Conservation (phyloP, 805 yeast species). For the Limtongozyma cylindracea region DNA sequence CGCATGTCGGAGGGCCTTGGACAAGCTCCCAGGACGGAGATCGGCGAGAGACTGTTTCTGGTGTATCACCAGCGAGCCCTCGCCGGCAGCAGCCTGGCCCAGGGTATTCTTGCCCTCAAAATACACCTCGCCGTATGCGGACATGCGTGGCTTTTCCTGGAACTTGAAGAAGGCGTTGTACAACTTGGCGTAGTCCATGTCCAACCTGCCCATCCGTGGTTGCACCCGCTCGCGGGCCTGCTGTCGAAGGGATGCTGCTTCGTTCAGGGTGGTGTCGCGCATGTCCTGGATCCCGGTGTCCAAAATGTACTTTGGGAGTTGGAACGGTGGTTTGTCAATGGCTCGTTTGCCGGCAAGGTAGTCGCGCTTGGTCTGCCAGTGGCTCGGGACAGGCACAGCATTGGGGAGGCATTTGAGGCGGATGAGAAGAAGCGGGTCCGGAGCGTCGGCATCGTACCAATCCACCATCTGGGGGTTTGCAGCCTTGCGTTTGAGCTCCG, state of each 20-base stretch:
- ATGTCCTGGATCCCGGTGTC: slow-evolving; percentile 75
- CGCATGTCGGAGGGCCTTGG: slow-evolving; percentile 37
- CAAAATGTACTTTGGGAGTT: slow-evolving; percentile 50
- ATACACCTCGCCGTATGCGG: slow-evolving; percentile 50
- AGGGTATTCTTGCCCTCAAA: slow-evolving; percentile 44
- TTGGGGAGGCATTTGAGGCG: slow-evolving; percentile 40
- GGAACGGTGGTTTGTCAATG: slow-evolving; percentile 48
- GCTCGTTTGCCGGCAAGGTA: slow-evolving; percentile 44
- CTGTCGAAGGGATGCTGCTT: slow-evolving; percentile 47
- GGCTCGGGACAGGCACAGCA: slow-evolving; percentile 51
- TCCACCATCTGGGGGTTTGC: slow-evolving; percentile 52
- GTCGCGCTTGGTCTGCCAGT: slow-evolving; percentile 67
- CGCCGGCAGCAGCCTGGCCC: too few relatives aligned
- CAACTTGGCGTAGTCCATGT: slow-evolving; percentile 60
- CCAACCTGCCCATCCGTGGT: slow-evolving; percentile 70
- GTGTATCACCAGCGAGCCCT: too few relatives aligned
- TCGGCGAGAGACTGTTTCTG: slow-evolving; percentile 8
- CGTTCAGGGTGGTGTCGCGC: slow-evolving; percentile 43
- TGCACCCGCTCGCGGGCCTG: slow-evolving; percentile 64
- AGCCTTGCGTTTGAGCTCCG: slow-evolving; percentile 35
- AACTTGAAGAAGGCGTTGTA: slow-evolving; percentile 71
- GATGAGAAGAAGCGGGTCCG: slow-evolving; percentile 44
- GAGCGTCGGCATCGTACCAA: slow-evolving; percentile 72
- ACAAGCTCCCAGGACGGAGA: slow-evolving; percentile 42
- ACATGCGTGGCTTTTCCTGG: slow-evolving; percentile 50